Evolutionary conservation across 148 eudicot species (phyloP).

Genomic region (Rheum nobile): DNA sequence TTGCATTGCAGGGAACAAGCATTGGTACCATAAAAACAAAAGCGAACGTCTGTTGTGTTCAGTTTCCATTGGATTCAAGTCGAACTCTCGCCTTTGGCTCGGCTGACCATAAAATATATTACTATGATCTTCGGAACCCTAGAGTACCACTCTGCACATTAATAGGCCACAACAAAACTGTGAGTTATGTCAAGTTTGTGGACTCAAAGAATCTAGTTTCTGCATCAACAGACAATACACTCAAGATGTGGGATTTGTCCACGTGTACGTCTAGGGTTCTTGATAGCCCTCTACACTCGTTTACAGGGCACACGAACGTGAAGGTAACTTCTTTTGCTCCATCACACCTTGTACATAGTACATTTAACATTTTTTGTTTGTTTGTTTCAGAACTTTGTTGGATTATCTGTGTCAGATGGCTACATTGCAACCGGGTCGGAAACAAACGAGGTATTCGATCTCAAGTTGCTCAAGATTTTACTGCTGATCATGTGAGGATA

Average conservation of each 20-base stretch:
- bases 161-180: slow-evolving; percentile 84
- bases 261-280: slow-evolving; percentile 59
- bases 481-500: neutral
- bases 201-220: slow-evolving; percentile 73
- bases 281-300: slow-evolving; percentile 76
- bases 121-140: slow-evolving; percentile 78
- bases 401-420: slow-evolving; percentile 86
- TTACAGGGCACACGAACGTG: slow-evolving; percentile 78
- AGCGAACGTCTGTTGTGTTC: slow-evolving; percentile 95
- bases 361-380: no score
- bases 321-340: slow-evolving; percentile 46
- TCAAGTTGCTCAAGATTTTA: neutral
- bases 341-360: no score
- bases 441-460: slow-evolving; percentile 72
- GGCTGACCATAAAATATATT: slow-evolving; percentile 89
- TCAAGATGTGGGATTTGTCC: slow-evolving; percentile 97
- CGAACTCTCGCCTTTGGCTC: slow-evolving; percentile 89
- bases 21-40: slow-evolving; percentile 82
- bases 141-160: slow-evolving; percentile 76
- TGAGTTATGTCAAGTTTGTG: slow-evolving; percentile 90
- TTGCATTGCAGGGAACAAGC: slow-evolving; percentile 79
- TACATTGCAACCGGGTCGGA: slow-evolving; percentile 99
- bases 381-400: slow-evolving; percentile 83
- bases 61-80: slow-evolving; percentile 68
- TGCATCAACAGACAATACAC: slow-evolving; percentile 80